These are phyloP conservation scores for Euphorbia tirucalli DNA, from an alignment of 345 rosid species.

Conservation along the genomic window DNA sequence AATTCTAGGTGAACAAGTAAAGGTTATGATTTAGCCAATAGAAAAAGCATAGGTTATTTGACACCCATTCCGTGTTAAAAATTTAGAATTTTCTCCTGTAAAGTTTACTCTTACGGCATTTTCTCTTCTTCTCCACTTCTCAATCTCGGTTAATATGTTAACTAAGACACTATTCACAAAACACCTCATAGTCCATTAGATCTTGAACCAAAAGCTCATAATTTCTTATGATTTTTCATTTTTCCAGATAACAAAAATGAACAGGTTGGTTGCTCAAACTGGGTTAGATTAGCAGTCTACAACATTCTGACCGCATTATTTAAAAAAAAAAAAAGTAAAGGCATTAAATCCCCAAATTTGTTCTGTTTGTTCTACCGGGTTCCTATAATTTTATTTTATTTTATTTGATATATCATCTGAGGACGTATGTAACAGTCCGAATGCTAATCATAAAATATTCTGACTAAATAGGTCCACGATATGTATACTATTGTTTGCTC, in stretches of 20 bases:
- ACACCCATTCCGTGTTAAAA: background rate
- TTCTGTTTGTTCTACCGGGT: background rate
- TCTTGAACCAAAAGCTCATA: background rate
- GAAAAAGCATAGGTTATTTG: background rate
- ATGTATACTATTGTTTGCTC: background rate
- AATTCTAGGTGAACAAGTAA: background rate
- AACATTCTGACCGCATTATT: background rate
- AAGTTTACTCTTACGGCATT: background rate
- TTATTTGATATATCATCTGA: background rate
- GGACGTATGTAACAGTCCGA: background rate
- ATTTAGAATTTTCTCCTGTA: background rate
- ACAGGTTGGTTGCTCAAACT: background rate
- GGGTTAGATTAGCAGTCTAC: background rate
- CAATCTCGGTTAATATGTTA: background rate
- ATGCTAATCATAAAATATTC: background rate
- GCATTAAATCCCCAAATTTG: background rate
- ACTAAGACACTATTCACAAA: background rate
- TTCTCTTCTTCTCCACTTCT: conserved; percentile 1
- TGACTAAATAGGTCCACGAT: background rate
- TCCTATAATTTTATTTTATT: background rate
- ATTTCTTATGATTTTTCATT: background rate
- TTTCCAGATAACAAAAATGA: background rate
- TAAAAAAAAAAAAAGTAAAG: background rate
- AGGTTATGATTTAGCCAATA: background rate
- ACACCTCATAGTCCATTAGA: background rate